Conservation (phyloP, 2,329 filamentous ascomycete genomes). For the Diaporthe batatas region DNA sequence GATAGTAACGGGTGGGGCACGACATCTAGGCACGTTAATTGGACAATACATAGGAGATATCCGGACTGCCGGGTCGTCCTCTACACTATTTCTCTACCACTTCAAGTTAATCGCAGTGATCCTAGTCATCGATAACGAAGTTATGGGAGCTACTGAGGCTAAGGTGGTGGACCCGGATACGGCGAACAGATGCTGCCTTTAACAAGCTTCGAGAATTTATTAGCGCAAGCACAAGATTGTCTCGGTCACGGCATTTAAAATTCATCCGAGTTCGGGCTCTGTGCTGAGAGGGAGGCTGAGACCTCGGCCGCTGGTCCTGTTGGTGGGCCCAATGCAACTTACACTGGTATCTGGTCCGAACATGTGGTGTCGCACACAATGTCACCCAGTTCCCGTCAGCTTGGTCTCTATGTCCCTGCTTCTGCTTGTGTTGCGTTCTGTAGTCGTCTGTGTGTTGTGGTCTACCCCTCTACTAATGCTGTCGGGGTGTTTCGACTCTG, state of each 20-base stretch:
- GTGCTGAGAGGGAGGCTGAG: constrained; percentile 1
- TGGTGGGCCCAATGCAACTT: not conserved
- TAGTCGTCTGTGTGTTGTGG: no score
- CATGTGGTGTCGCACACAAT: not conserved
- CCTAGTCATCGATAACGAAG: not conserved
- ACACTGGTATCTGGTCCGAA: not conserved
- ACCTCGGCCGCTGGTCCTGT: not conserved
- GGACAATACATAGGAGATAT: not conserved
- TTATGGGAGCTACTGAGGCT: not conserved
- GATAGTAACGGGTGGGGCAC: not conserved
- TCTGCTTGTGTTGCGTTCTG: not conserved
- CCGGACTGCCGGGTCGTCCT: not conserved
- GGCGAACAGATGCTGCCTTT: not conserved
- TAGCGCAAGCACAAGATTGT: not conserved
- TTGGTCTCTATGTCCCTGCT: not conserved
- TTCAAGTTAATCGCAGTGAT: not conserved
- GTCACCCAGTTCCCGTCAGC: not conserved
- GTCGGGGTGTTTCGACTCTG: not conserved
- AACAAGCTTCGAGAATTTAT: not conserved
- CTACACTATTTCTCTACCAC: not conserved
- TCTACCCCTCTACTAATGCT: no score
- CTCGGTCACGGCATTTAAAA: not conserved
- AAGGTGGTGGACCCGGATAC: not conserved
- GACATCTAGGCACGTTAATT: not conserved
- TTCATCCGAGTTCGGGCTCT: not conserved